These are phyloP conservation scores for Ustilago xerochloae DNA, from an alignment of 1,284 basidiomycete genomes.

Conservation along the genomic window DNA sequence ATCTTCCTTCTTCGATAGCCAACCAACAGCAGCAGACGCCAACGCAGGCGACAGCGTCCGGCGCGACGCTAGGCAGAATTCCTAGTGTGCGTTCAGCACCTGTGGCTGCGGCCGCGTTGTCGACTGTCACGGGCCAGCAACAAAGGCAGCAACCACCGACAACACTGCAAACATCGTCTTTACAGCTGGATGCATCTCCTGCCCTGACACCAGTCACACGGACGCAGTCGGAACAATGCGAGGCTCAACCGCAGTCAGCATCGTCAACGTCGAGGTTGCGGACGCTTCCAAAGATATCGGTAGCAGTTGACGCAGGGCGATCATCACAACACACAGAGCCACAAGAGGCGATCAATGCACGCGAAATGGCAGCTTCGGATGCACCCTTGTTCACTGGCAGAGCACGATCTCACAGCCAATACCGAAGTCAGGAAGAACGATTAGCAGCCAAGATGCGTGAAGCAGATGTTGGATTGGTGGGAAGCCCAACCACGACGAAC, in stretches of 20 bases:
- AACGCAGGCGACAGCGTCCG: constrained; percentile 26
- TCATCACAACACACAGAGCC: neutral
- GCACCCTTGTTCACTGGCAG: constrained; percentile 5
- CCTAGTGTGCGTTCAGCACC: constrained; percentile 46
- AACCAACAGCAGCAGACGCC: constrained; percentile 43
- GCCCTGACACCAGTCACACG: constrained; percentile 1
- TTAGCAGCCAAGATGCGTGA: constrained; percentile 51
- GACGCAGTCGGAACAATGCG: neutral
- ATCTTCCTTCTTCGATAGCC: constrained; percentile 40
- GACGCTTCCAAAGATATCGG: constrained; percentile 34
- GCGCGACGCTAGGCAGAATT: constrained; percentile 27
- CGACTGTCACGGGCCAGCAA: constrained; percentile 3
- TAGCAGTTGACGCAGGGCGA: constrained; percentile 10
- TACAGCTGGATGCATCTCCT: constrained; percentile 7
- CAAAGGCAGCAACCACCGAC: neutral
- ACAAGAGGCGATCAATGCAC: neutral
- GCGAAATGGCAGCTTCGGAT: neutral
- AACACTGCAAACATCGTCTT: neutral
- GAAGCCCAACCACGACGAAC: constrained; percentile 40
- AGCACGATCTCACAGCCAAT: constrained; percentile 10
- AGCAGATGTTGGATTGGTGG: constrained; percentile 49
- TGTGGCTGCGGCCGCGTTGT: constrained; percentile 24
- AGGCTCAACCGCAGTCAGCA: neutral
- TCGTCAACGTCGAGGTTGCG: constrained; percentile 1
- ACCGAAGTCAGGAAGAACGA: constrained; percentile 40